Evolutionary conservation across 2,329 filamentous ascomycete species (phyloP).

Genomic region (Zasmidium cellare): DNA sequence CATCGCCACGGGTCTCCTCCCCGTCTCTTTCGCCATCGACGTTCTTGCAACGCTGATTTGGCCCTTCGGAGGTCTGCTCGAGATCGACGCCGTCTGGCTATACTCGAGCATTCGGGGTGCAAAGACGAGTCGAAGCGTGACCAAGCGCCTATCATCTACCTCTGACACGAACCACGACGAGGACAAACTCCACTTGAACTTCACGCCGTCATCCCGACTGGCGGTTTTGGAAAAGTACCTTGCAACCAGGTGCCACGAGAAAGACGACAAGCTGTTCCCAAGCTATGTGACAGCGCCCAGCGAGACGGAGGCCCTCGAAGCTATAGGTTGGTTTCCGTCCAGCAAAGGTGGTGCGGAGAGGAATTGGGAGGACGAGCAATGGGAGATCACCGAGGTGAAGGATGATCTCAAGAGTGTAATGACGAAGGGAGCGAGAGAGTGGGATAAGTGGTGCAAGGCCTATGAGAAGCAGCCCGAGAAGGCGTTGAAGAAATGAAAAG

Average conservation of each 20-base stretch:
- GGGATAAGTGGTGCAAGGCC: constrained; percentile 33
- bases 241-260: constrained; percentile 40
- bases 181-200: constrained; percentile 37
- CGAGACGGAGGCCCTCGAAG: constrained; percentile 42
- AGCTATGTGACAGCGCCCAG: constrained; percentile 32
- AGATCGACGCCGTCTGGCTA: constrained; percentile 27
- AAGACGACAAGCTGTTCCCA: constrained; percentile 38
- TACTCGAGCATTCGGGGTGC: constrained; percentile 48
- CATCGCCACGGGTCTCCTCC: constrained; percentile 46
- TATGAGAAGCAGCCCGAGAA: constrained; percentile 23
- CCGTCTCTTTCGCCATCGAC: constrained; percentile 27
- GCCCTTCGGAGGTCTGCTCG: constrained; percentile 39
- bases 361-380: constrained; percentile 48
- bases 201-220: constrained; percentile 39
- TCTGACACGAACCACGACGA: constrained; percentile 15
- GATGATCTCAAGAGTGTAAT: constrained; percentile 19
- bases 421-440: constrained; percentile 20
- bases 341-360: constrained; percentile 31
- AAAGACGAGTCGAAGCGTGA: constrained; percentile 14
- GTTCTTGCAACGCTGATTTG: constrained; percentile 37
- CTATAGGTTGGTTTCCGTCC: constrained; percentile 46
- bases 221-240: constrained; percentile 42
- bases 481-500: constrained; percentile 30
- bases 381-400: constrained; percentile 31
- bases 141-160: constrained; percentile 15